Evolutionary conservation across 495 filamentous ascomycete genomes (phyloP), one percentile per base, ranked within the genome.

Genomic region (Penicillium longicatenatum): DNA sequence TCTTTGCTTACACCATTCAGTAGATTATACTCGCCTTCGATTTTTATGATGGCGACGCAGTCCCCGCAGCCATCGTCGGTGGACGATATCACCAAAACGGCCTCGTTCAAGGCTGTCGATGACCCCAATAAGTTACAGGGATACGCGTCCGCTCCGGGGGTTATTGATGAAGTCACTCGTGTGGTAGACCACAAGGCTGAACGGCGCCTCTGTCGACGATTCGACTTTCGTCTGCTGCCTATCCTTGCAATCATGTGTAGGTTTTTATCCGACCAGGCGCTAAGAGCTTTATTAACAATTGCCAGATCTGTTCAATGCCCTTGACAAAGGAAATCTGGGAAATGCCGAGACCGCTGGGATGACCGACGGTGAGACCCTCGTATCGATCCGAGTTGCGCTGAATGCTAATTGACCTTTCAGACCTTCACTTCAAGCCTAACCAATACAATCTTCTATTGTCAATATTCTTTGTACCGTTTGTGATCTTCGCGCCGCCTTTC

Each of bases 401-500:
- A 7, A 21, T 54, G 11, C 16, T 57, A 17, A 37, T 16, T 19
- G 17, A 24, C 16, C 9, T 57, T 43, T 37, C n/a, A 79, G 84
- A 75, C 29, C 65, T 86, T 21, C 60, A 79, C 39, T 85, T 91
- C 73, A 75, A 79, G 50, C 63, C 72, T 4, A 80, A 82, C 44
- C 83, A 90, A 55, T 90, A 90, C 69, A 89, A 90, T 63, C 80
- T 83, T 17, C 78, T 89, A 16, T 70, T 90, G 30, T 80, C 77
- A 22, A 84, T 90, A 55, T 91, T 91, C 75, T 90, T 87, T 70
- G 75, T 90, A 14, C 88, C 88, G 9, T 90, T 87, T 61, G 86
- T 89, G 50, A 58, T 89, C 22, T 84, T 79, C 47, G 86, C 83
- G 3, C 86, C 84, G 3, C 80, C 81, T 1, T 54, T 89, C 43